Conservation (phyloP, 768 basidiomycete genomes). For the Psilocybe cubensis region DNA sequence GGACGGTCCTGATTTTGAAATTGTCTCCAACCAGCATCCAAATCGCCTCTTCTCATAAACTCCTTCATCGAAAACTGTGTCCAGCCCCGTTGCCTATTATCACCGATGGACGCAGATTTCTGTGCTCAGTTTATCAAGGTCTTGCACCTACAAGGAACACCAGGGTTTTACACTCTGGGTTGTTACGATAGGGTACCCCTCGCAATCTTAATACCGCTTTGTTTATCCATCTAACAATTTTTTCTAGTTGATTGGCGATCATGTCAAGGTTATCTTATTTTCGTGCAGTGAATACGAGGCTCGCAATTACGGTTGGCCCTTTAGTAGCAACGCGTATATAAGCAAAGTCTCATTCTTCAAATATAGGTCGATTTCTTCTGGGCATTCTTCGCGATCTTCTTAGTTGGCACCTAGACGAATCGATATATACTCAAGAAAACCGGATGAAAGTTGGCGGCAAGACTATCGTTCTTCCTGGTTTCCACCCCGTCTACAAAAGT, state of each 20-base stretch:
- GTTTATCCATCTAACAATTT: not conserved
- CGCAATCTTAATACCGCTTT: not conserved
- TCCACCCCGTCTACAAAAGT: conserved; percentile 57
- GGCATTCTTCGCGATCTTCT: conserved; percentile 78
- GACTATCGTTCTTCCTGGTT: conserved; percentile 66
- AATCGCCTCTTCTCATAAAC: conserved; percentile 53
- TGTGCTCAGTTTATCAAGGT: conserved; percentile 90
- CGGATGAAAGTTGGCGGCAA: conserved; percentile 67
- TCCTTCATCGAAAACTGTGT: conserved; percentile 89
- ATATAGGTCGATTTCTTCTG: conserved; percentile 80
- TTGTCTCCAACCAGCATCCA: conserved; percentile 35
- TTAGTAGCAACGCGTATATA: not conserved
- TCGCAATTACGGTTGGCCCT: conserved; percentile 80
- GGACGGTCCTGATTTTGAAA: not conserved
- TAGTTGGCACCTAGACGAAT: conserved; percentile 81
- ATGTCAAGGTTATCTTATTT: conserved; percentile 84
- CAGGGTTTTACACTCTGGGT: conserved; percentile 83
- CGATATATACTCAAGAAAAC: conserved; percentile 72
- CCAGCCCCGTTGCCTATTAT: conserved; percentile 89
- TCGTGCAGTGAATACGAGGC: conserved; percentile 97
- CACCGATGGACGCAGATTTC: conserved; percentile 96
- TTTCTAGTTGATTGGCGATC: conserved; percentile 80
- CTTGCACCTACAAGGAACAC: conserved; percentile 87
- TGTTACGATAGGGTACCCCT: conserved; percentile 84
- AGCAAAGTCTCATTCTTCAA: conserved; percentile 1